Conservation (phyloP, 371 early-diverging fungal species). For the Mortierella sp. region DNA sequence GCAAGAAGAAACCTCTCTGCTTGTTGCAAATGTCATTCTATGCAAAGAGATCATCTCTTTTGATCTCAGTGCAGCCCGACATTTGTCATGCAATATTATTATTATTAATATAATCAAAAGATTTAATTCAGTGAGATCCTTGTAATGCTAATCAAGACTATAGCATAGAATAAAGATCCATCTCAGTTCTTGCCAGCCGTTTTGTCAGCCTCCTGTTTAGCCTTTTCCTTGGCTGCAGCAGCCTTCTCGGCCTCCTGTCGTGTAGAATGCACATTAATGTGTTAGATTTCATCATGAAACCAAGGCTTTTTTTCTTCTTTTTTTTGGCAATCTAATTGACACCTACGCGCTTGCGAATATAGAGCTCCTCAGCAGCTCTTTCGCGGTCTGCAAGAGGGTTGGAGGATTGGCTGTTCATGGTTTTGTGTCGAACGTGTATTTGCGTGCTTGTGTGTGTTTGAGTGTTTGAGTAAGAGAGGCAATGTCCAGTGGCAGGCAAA, state of each 20-base stretch:
- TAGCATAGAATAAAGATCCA: background rate
- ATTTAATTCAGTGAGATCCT: background rate
- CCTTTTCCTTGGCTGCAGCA: conserved; percentile 36
- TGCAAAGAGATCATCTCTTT: conserved; percentile 18
- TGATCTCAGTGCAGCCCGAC: conserved; percentile 17
- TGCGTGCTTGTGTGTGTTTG: background rate
- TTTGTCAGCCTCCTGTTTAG: conserved; percentile 19
- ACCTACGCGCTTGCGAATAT: conserved; percentile 44
- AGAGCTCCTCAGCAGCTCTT: conserved; percentile 32
- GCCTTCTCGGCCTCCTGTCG: conserved; percentile 40
- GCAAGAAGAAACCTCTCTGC: conserved; percentile 30
- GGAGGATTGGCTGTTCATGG: conserved; percentile 8
- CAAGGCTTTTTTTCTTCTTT: too few relatives aligned
- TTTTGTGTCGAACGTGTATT: background rate
- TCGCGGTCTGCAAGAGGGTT: conserved; percentile 35
- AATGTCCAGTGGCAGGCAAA: background rate
- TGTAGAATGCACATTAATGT: background rate
- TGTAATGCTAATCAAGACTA: background rate
- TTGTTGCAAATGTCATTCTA: conserved; percentile 12
- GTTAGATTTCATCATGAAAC: background rate
- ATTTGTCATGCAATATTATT: conserved; percentile 6
- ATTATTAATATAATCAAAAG: background rate
- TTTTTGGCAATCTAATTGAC: background rate
- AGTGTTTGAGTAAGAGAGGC: background rate
- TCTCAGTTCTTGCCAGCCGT: conserved; percentile 24